Evolutionary conservation across 768 basidiomycete species (phyloP).

Genomic region (Trichaptum fuscoviolaceum): DNA sequence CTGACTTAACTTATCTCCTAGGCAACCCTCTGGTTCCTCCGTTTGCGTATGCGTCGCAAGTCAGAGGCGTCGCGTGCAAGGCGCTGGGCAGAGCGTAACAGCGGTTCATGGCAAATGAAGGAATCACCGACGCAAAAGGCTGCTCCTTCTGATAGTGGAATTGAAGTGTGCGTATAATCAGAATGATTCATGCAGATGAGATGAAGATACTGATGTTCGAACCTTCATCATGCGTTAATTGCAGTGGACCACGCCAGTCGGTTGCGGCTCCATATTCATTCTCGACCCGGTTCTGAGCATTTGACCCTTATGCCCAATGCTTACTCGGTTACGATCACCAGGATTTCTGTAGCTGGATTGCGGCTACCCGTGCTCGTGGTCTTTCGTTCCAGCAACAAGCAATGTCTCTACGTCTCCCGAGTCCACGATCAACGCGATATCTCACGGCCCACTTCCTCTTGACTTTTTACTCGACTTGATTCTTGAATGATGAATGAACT

Average conservation of each 20-base stretch:
- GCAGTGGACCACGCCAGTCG: background rate
- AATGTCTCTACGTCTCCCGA: too few species aligned
- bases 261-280: background rate
- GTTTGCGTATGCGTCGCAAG: constrained; percentile 1
- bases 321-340: background rate
- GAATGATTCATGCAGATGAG: background rate
- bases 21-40: constrained; percentile 2
- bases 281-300: background rate
- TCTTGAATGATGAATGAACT: too few species aligned
- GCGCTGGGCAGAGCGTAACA: constrained; percentile 3
- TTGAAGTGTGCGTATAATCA: background rate
- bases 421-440: too few species aligned
- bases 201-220: background rate
- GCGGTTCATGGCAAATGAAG: background rate
- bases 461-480: too few species aligned
- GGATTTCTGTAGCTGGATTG: background rate
- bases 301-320: background rate
- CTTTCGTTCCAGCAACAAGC: too few species aligned
- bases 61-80: background rate
- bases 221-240: background rate
- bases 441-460: too few species aligned
- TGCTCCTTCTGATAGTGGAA: background rate
- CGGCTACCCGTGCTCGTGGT: background rate
- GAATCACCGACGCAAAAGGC: background rate
- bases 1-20: background rate